Evolutionary conservation across 108 stramenopile species (phyloP), one percentile per base, ranked within the genome.

Genomic region (Fragilaria crotonensis): DNA sequence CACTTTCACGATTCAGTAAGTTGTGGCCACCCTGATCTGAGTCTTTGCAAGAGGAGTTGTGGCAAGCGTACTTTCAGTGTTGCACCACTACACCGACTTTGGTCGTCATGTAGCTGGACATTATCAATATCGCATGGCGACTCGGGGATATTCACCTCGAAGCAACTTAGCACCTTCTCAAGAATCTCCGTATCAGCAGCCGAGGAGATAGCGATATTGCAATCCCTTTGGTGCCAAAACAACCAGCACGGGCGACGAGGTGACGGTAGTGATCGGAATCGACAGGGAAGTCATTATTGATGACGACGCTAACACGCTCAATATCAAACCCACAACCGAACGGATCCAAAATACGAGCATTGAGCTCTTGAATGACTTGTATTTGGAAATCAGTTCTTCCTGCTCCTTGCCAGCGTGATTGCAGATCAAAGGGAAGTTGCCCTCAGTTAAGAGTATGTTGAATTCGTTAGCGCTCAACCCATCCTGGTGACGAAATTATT

Each of bases 311-410:
- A 54, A 99, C 97, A 54, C 96, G 95, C 72, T 99, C 97, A 76
- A 99, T 96, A 83, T 99, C 98, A 65, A 99, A 97, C 58, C 98
- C 98, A 73, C 98, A 96, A 46, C 98, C 98, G 69, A 98, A 97
- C 77, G 98, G 83, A 81, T 99, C 98, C 67, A 99, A 83, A 60
- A 99, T 97, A 52, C 98, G 96, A 47, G 94, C 93, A 66, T 98
- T 90, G 80, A 94, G 96, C 31, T 97, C 79, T 98, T 97, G 80
- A 99, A 99, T 52, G 78, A 78, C 74, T 96, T 97, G 94, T 96
- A 97, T 57, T 93, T 82, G 48, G 83, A 72, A 65, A 97, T 97
- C 52, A 97, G 92, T 73, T 98, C 96, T 59, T 95, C 95, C 79
- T 98, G 97, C 59, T 75, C 78, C 84, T 97, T 89, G 26, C 91